Evolutionary conservation across 169 alveolate genomes (phyloP).

Genomic region (Plasmodium sp.): DNA sequence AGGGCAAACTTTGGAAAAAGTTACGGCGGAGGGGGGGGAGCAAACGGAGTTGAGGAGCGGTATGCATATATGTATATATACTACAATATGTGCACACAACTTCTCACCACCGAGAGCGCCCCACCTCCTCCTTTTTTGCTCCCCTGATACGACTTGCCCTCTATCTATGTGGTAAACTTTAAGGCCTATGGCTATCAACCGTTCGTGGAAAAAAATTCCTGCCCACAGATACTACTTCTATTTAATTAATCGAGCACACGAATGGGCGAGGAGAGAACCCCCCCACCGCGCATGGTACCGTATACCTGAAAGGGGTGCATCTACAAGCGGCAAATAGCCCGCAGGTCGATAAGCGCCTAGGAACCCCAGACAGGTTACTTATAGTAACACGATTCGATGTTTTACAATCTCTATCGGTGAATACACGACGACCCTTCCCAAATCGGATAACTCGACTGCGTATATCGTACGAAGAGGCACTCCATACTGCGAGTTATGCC

Average conservation of each 20-base stretch:
- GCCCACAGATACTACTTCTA: background rate
- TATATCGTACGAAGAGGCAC: background rate
- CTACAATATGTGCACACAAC: slow-evolving; percentile 33
- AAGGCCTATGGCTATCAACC: background rate
- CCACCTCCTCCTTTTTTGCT: background rate
- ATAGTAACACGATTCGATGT: background rate
- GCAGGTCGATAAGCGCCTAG: background rate
- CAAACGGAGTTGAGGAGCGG: no score
- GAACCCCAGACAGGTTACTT: background rate
- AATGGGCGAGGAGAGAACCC: background rate
- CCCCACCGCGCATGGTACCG: background rate
- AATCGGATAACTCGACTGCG: background rate
- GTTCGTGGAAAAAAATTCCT: background rate
- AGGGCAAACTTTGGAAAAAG: slow-evolving; percentile 93
- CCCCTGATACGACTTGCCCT: background rate
- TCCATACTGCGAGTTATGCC: background rate
- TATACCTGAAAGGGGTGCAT: background rate
- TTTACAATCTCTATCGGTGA: background rate
- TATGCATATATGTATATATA: slow-evolving; percentile 26
- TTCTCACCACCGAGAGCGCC: slow-evolving; percentile 9
- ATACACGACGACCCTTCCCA: background rate
- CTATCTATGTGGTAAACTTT: background rate
- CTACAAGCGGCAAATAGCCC: background rate
- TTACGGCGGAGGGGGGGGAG: slow-evolving; percentile 88
- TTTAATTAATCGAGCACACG: background rate